These are phyloP conservation scores for Fusarium oxysporum DNA, from an alignment of 2,329 filamentous ascomycete genomes.

Conservation along the genomic window DNA sequence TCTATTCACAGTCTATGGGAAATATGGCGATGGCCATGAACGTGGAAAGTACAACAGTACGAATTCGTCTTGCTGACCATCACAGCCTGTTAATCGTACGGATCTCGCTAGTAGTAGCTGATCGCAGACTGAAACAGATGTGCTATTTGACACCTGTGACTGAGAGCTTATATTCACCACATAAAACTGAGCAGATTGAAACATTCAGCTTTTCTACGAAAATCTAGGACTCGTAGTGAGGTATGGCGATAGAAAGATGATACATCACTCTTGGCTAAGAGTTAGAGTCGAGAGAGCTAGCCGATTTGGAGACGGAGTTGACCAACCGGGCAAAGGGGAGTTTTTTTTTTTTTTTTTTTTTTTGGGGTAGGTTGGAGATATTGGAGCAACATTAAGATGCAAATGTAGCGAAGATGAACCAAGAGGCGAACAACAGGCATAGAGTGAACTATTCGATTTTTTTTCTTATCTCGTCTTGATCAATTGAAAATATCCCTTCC, in stretches of 20 bases:
- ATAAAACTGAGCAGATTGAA: background rate
- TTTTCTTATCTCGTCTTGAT: background rate
- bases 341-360: constrained; percentile 1
- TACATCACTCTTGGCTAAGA: fast-evolving
- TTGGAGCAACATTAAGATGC: background rate
- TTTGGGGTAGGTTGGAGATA: background rate
- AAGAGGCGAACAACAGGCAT: background rate
- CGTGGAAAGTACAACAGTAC: background rate
- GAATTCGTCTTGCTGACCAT: background rate
- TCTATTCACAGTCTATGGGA: fast-evolving
- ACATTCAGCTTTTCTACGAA: fast-evolving
- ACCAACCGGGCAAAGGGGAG: background rate
- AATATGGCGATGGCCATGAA: background rate
- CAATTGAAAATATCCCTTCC: background rate
- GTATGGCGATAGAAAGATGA: fast-evolving
- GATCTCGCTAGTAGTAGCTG: background rate
- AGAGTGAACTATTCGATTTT: background rate
- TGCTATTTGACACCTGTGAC: fast-evolving
- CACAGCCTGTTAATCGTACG: too few species aligned
- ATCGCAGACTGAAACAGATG: background rate
- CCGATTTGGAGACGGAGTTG: background rate
- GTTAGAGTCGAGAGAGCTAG: background rate
- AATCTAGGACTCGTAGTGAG: fast-evolving
- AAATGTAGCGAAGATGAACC: background rate
- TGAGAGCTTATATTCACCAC: fast-evolving